Evolutionary conservation across 2,329 filamentous ascomycete genomes (phyloP), one percentile per base, ranked within the genome.

Genomic region (Xylaria sp.): DNA sequence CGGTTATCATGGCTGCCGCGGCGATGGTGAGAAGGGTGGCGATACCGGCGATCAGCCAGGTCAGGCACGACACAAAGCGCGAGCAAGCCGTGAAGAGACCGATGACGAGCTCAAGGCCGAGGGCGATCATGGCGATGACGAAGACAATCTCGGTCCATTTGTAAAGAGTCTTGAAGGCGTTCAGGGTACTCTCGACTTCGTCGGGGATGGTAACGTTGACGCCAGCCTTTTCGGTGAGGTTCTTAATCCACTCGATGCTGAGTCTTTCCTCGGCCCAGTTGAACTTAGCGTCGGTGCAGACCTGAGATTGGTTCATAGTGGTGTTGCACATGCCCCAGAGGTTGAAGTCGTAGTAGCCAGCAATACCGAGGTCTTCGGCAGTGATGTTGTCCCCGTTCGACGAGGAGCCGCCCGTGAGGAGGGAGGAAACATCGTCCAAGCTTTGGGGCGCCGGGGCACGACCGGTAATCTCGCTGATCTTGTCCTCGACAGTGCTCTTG

Each of bases 271-370:
- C 83, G 65, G 89, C 91, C 85, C 90, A 99, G 74, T 91, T 79
- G 64, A 87, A 86, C 71, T 87, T 77, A 50, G 86, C 80, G 63
- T 85, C 78, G 48, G 86, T 87, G 83, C 93, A 97, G 63, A 81
- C 77, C 60, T 79, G 78, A 59, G 80, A 78, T 64, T 78, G 78
- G 61, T 81, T 80, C 62, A 78, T 72, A 46, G 80, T 74, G 48
- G 82, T 85, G 52, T 78, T 77, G 82, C 94, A 97, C 82, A 92
- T 96, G 70, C 89, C 89, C 89, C 91, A 96, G 37, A 97, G 80
- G 68, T 83, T 85, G 69, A 97, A 80, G 57, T 89, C 83, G 82
- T 97, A 97, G 67, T 86, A 80, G 69, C 93, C 85, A 66, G 81
- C 83, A 54, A 96, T 81, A 50, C 82, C 78, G 40, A 90, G 78